Conservation (phyloP, 176 grass and related monocot genomes). For the Zizania latifolia region DNA sequence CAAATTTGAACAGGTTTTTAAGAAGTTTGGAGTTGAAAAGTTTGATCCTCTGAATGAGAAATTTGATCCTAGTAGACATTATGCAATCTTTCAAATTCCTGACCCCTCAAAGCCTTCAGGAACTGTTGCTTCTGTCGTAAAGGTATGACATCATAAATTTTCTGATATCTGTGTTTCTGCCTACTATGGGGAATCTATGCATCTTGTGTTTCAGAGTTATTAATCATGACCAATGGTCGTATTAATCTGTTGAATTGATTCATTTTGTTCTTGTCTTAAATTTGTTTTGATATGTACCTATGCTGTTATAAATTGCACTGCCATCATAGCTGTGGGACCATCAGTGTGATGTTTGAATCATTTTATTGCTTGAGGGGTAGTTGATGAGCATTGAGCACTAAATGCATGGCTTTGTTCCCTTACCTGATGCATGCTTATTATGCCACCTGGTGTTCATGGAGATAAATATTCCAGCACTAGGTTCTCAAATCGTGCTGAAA, state of each 20-base stretch:
- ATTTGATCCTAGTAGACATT: conserved; percentile 58
- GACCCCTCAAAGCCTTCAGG: conserved; percentile 47
- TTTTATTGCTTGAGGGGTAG: background rate
- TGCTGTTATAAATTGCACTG: background rate
- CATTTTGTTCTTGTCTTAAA: background rate
- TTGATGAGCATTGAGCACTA: background rate
- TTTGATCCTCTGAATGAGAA: conserved; percentile 56
- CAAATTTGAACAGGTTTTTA: conserved; percentile 51
- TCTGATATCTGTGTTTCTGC: background rate
- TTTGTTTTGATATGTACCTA: background rate
- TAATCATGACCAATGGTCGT: background rate
- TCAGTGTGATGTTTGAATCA: background rate
- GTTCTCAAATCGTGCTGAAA: background rate
- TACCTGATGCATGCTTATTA: background rate
- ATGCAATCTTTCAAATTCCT: conserved; percentile 53
- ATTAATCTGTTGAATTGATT: background rate
- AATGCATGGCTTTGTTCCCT: background rate
- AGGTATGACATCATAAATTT: conserved; percentile 29
- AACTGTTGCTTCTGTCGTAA: conserved; percentile 56
- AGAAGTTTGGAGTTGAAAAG: conserved; percentile 64
- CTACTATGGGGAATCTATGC: background rate
- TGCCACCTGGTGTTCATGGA: background rate
- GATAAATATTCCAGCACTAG: background rate
- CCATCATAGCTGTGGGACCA: background rate
- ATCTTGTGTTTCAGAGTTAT: background rate